Base-by-base conservation (phyloP, 305 asterid genomes). In the Plantago lanceolata region DNA sequence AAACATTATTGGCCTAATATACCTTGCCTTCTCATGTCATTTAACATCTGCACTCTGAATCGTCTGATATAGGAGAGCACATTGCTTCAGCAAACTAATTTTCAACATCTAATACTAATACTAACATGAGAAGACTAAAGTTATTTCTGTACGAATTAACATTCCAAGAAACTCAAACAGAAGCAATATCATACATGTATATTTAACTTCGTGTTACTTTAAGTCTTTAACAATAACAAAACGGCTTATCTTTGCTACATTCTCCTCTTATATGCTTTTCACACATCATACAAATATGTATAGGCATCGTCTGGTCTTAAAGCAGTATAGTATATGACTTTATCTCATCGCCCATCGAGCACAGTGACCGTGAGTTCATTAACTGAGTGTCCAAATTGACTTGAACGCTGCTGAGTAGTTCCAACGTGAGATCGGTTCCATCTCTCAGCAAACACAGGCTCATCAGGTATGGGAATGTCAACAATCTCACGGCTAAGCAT, bases 341-440 rank as follows among this genome's bases (percentile, higher is more conserved):
- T 14, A 19, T 20, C 44, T 28, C 70, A 79, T 53, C 79, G 62
- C 33, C 79, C 81, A 48, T 79, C 70, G 11, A 76, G 57, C 17
- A 58, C 67, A 5, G 79, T 65, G 44, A 79, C 44, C 9, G 81
- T 76, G 68, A 79, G 73, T 26, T 49, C 76, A 21, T 79, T 79
- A 29, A 61, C 29, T 16, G 84, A 72, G 66, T 66, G 50, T 52
- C 73, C 78, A 13, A 35, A 44, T n/a, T 69, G 66, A 44, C 59
- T 64, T 14, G 63, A 40, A 16, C 47, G 18, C 0, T 45, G 31
- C 19, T 65, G 76, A 18, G 71, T 52, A 16, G 67, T 49, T 5
- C 68, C 69, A 2, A 64, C 44, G 19, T 69, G 63, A 26, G 43
- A 29, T 17, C 64, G 68, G 16, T 72, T 68, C 84, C 78, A 78